Conservation (phyloP, 306 rosid genomes). For the Acmispon strigosus region DNA sequence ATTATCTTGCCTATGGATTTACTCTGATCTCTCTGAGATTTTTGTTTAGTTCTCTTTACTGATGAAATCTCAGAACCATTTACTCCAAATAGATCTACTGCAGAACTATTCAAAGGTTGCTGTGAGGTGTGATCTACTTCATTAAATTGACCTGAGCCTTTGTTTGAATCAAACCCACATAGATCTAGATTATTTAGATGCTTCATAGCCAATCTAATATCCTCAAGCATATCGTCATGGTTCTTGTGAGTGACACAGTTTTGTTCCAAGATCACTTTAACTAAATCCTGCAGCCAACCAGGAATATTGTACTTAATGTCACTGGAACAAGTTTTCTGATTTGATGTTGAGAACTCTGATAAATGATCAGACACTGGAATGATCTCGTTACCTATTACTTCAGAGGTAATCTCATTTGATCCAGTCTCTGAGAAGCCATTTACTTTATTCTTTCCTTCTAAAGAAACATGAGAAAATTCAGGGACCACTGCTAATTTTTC, state of each 20-base stretch:
- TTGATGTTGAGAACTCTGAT: conserved; percentile 25
- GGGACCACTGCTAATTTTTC: conserved; percentile 73
- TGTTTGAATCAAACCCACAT: conserved; percentile 18
- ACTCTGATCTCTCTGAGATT: conserved; percentile 29
- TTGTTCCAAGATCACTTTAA: conserved; percentile 47
- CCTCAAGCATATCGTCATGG: conserved; percentile 34
- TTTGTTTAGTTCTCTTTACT: conserved; percentile 18
- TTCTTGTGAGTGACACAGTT: conserved; percentile 34
- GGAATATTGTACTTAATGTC: conserved; percentile 32
- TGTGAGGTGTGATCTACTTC: conserved; percentile 25
- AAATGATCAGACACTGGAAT: conserved; percentile 36
- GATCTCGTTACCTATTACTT: conserved; percentile 25
- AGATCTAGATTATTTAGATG: conserved; percentile 17
- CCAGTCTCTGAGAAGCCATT: conserved; percentile 28
- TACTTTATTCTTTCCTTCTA: conserved; percentile 24
- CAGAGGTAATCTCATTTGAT: conserved; percentile 25
- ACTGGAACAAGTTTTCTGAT: conserved; percentile 30
- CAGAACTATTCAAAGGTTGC: conserved; percentile 22
- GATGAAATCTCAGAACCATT: conserved; percentile 15
- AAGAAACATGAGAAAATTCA: conserved; percentile 34
- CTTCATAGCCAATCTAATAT: conserved; percentile 46
- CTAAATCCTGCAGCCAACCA: conserved; percentile 48
- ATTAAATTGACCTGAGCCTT: conserved; percentile 21
- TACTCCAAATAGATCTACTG: conserved; percentile 28
- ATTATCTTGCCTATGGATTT: conserved; percentile 59